These are phyloP conservation scores for Berberis thunbergii DNA, from an alignment of 164 flowering plant species.

Conservation along the genomic window DNA sequence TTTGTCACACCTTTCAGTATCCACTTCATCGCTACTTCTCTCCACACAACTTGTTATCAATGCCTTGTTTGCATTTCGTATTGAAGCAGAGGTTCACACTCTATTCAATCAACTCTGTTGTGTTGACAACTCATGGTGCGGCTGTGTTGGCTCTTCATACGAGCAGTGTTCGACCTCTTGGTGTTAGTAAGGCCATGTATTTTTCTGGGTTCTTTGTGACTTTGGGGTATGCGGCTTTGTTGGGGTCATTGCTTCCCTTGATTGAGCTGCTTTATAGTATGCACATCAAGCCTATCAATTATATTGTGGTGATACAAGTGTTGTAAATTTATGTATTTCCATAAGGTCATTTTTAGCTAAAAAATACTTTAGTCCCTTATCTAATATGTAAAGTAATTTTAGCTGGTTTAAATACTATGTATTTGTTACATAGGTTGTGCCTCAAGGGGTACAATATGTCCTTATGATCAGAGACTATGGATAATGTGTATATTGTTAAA, in stretches of 20 bases:
- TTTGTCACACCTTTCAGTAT: slow-evolving; percentile 11
- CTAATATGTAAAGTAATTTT: too few relatives aligned
- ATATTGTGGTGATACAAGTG: slow-evolving; percentile 28
- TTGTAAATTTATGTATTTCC: too few relatives aligned
- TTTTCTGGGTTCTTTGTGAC: slow-evolving; percentile 18
- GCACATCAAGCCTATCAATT: slow-evolving; percentile 22
- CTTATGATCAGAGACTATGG: too few relatives aligned
- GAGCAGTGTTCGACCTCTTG: slow-evolving; percentile 12
- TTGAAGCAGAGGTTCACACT: slow-evolving; percentile 20
- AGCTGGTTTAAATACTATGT: too few relatives aligned
- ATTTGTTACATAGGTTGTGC: too few relatives aligned
- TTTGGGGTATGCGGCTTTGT: slow-evolving; percentile 6
- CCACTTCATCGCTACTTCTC: slow-evolving; percentile 15
- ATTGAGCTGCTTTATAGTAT: slow-evolving; percentile 21
- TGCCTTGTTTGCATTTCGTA: slow-evolving; percentile 15
- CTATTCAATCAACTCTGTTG: slow-evolving; percentile 16
- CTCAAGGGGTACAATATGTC: too few relatives aligned
- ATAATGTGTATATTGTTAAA: too few relatives aligned
- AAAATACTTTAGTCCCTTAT: too few relatives aligned
- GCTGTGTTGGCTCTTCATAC: slow-evolving; percentile 13
- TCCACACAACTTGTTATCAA: slow-evolving; percentile 21
- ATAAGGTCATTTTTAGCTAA: too few relatives aligned
- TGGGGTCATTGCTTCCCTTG: slow-evolving; percentile 14
- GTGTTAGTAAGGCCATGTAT: slow-evolving; percentile 11
- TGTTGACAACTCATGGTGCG: slow-evolving; percentile 14